Base-by-base conservation (phyloP, 768 basidiomycete genomes). In the Boletus sp. region DNA sequence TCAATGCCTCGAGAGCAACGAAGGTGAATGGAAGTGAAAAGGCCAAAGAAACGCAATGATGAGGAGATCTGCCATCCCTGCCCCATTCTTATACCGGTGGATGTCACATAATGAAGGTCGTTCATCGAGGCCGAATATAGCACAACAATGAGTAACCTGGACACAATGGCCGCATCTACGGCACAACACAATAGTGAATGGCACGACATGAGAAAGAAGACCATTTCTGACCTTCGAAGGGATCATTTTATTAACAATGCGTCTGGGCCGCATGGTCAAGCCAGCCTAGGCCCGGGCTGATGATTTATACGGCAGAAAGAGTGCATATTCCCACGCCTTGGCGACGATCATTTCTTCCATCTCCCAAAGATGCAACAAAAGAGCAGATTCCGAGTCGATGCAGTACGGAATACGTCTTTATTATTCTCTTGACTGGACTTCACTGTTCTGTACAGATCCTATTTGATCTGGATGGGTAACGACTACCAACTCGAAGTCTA, bases 391-490 rank as follows among this genome's bases (percentile, higher is more conserved):
- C 63, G 67, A 49, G 81, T 84, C 35, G 80, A 82, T 67, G 84
- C 83, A 61, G 85, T 86, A 69, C 57, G 82, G 53, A 11, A 44
- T 15, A 30, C 40, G 12, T 11, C 30, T 20, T 15, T 14, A 11
- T 40, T 45, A 2, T 50, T 51, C 18, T 10, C 14, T 48, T 40
- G 46, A 50, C 47, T 15, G 9, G 35, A 2, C 17, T 55, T 60
- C 41, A 59, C 35, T 8, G 12, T 58, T 73, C 47, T 41, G 2
- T 36, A 24, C 56, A 87, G 86, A 78, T 87, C 60, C 74, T 87
- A 45, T 87, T 87, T 64, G 86, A 87, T 70, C 80, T 87, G 77
- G 86, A 87, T 65, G 86, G 86, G 86, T 86, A 65, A 64, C 75
- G 65, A 47, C 28, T 4, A 28, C 52, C 52, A 18, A 4, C 44